Conservation (phyloP, 306 rosid species). For the Begonia peltatifolia region DNA sequence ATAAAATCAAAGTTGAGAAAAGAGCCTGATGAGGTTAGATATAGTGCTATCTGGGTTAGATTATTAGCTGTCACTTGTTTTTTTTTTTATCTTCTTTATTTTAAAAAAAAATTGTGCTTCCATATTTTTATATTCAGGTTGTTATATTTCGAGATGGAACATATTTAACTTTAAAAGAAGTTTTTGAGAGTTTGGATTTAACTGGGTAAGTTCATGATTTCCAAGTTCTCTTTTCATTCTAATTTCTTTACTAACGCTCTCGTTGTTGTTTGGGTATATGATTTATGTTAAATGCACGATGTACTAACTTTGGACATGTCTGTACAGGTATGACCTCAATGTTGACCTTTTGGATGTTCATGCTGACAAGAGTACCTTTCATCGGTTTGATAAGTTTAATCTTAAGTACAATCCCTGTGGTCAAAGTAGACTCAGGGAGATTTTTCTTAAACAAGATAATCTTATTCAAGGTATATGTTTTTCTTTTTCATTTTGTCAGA, state of each 20-base stretch:
- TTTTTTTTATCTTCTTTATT: constrained; percentile 2
- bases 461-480: constrained; percentile 75
- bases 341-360: constrained; percentile 99
- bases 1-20: constrained; percentile 97
- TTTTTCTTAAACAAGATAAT: constrained; percentile 94
- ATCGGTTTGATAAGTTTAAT: constrained; percentile 96
- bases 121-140: constrained; percentile 39
- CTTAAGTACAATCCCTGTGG: constrained; percentile 98
- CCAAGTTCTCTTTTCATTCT: constrained; percentile 1
- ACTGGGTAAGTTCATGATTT: constrained; percentile 41
- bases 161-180: constrained; percentile 94
- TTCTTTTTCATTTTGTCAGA: too few relatives aligned
- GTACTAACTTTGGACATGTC: constrained; percentile 14
- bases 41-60: neutral
- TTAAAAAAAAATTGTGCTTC: neutral
- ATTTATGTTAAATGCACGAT: constrained; percentile 1
- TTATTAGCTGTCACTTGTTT: neutral
- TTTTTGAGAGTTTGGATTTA: constrained; percentile 93
- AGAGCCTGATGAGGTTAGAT: constrained; percentile 97
- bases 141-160: constrained; percentile 99
- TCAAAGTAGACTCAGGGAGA: constrained; percentile 99
- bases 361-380: constrained; percentile 99
- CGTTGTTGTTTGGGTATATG: neutral
- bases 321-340: constrained; percentile 84
- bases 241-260: constrained; percentile 1